Percentiles rank a stretch among this genome's conserved stretches.
phyloP scores from a whole-genome alignment of 352 stramenopile genomes.

The Phytophthora lateralis region DNA sequence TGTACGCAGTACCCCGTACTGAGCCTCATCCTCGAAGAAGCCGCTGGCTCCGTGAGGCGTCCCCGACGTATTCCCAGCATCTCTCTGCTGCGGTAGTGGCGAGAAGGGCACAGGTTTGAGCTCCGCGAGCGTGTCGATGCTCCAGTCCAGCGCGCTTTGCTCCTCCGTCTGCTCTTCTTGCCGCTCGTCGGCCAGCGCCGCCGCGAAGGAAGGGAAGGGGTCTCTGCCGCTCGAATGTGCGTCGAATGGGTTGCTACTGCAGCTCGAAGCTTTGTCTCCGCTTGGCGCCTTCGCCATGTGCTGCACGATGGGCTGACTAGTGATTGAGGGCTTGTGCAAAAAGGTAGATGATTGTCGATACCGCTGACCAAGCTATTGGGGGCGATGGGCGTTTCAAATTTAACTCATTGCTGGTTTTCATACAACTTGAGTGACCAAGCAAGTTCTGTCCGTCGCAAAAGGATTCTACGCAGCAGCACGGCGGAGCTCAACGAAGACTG shows the following conservation, averaged over 20 bases:
- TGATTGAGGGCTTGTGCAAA: no score
- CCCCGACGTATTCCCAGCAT: not conserved
- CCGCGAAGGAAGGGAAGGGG: conserved; percentile 57
- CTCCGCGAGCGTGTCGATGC: conserved; percentile 71
- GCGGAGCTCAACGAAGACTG: no score
- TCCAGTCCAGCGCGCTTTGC: conserved; percentile 50
- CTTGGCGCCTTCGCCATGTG: conserved; percentile 10
- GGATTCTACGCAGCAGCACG: no score
- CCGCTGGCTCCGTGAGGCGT: conserved; percentile 7
- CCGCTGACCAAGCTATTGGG: not conserved
- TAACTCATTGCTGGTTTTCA: not conserved
- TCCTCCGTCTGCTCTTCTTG: not conserved
- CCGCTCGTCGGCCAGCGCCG: conserved; percentile 36
- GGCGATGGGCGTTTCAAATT: conserved; percentile 1
- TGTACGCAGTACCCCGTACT: conserved; percentile 54
- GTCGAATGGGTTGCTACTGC: conserved; percentile 61
- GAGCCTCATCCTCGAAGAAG: conserved; percentile 65
- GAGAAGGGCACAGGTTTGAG: conserved; percentile 59
- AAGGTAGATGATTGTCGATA: no score
- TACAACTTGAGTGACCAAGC: no score
- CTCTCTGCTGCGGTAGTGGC: conserved; percentile 48
- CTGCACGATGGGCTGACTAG: no score
- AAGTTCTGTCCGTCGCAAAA: no score
- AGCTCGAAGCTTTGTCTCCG: conserved; percentile 5
- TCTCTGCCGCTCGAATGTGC: conserved; percentile 37